Base-by-base conservation (phyloP, 495 filamentous ascomycete species). In the Podospora comata region DNA sequence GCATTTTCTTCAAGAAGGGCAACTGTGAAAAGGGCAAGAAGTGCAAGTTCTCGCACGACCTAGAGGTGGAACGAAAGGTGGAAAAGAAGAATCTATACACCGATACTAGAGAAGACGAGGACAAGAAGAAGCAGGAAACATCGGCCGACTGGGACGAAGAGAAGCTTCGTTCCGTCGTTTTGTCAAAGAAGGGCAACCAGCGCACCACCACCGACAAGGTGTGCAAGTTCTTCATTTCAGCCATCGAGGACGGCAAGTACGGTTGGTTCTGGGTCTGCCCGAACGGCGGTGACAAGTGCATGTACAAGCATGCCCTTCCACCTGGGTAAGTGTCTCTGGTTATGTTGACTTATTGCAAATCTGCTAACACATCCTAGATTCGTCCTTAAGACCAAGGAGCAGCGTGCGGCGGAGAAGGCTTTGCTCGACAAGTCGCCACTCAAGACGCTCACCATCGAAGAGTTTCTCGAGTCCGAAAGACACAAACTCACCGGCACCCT, bases 251-350 rank as follows among this genome's bases (percentile, higher is more conserved):
- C 71, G 90, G 91, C 71, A 98, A 97, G 81, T 99, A 99, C 73
- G 95, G 95, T 70, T 99, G 95, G 95, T 97, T 98, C 81, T 99
- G 95, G 95, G 83, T 85, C 48, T 99, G 95, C 87, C 95, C 95
- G 61, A 98, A 98, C 78, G 94, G 92, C 68, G 96, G 92, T 64
- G 89, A 99, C 79, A 91, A 96, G 80, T 99, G 95, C 90, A 97
- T 93, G 90, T 99, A 99, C 76, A 92, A 90, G 79, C 95, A 99
- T 78, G 92, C 90, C 68, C 86, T 99, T 74, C 95, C 95, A 68
- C 89, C 94, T 75, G 95, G 95, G 89, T 94, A 86, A 77, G 89
- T 85, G 53, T 7, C 27, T 6, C 7, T 13, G 9, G 1, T 27
- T 54, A 71, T 27, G 16, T 28, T 57, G 26, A 27, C 20, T 16